Evolutionary conservation across 441 rosid genomes (phyloP), one percentile per base, ranked within the genome.

Genomic region (Kokia cookei): DNA sequence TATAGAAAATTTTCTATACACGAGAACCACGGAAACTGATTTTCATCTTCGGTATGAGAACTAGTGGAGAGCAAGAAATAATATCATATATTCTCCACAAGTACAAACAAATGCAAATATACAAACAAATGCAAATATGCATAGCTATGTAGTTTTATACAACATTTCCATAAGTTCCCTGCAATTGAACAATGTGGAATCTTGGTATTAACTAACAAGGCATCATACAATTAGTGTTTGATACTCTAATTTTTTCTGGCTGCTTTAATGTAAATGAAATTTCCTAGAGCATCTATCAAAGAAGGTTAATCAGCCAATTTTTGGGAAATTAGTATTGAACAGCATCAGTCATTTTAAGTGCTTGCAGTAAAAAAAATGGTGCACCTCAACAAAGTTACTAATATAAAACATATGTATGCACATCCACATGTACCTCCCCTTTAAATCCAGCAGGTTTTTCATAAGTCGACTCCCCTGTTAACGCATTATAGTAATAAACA

Each of bases 401-500:
- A 5, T 62, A 7, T 5, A 47, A 47, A 60, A 7, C 61, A 62
- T 32, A 73, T 12, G 69, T 65, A 48, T 45, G 58, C 70, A 55
- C 54, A 78, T 78, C 51, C 64, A 75, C 79, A 69, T 75, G 75
- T 84, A 96, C 98, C 99, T 93, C 96, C 69, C 80, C 84, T 76
- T 73, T 88, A 83, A 92, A 92, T 71, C 93, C 92, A 71, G 86
- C 80, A 73, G 99, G 98, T 80, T 88, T 93, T 78, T 90, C 92
- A 75, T 96, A 96, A 75, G 99, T 92, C 0, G 99, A 96, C 64
- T 85, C 89, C 73, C 98, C 90, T 14, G 98, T 93, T 71, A 87
- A 83, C 73, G 98, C 84, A 84, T 96, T 96, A 76, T 93, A 96
- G 79, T 93, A 96, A 85, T 96, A 96, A 72, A 90, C 84, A 79